Evolutionary conservation across 2,329 filamentous ascomycete species (phyloP).

Genomic region (Trichoderma endophyticum): DNA sequence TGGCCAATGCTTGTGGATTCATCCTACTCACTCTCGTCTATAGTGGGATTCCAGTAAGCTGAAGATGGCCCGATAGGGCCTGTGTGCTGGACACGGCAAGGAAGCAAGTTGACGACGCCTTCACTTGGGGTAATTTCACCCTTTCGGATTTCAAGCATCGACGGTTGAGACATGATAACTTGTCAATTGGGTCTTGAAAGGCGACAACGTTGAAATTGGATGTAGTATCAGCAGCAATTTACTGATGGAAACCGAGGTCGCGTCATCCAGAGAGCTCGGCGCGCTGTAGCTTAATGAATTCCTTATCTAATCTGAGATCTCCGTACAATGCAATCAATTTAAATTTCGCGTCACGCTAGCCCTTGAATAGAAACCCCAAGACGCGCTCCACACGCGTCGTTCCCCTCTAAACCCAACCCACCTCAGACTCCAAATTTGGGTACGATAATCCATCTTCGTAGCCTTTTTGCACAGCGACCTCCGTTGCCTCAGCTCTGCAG

Average conservation of each 20-base stretch:
- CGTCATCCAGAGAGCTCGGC: neutral
- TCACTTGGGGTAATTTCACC: constrained; percentile 31
- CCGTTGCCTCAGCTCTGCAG: neutral
- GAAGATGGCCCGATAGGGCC: constrained; percentile 60
- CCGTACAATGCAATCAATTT: constrained; percentile 39
- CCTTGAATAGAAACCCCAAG: constrained; percentile 26
- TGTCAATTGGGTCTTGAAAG: neutral
- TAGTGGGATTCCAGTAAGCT: constrained; percentile 66
- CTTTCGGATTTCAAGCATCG: constrained; percentile 42
- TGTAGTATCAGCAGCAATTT: neutral
- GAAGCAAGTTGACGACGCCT: constrained; percentile 67
- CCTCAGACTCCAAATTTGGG: constrained; percentile 6
- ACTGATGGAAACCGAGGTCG: neutral
- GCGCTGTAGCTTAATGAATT: neutral
- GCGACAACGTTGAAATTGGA: neutral
- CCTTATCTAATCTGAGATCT: constrained; percentile 11
- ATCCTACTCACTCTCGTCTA: constrained; percentile 34
- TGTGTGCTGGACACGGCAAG: constrained; percentile 75
- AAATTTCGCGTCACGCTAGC: constrained; percentile 31
- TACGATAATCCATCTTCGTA: neutral
- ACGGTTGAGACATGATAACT: constrained; percentile 39
- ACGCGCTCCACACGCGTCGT: constrained; percentile 30
- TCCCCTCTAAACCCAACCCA: constrained; percentile 5
- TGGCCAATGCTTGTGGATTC: neutral
- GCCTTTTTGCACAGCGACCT: neutral